phyloP scores from a whole-genome alignment of 768 basidiomycete species.

The Pulveroboletus frians region DNA sequence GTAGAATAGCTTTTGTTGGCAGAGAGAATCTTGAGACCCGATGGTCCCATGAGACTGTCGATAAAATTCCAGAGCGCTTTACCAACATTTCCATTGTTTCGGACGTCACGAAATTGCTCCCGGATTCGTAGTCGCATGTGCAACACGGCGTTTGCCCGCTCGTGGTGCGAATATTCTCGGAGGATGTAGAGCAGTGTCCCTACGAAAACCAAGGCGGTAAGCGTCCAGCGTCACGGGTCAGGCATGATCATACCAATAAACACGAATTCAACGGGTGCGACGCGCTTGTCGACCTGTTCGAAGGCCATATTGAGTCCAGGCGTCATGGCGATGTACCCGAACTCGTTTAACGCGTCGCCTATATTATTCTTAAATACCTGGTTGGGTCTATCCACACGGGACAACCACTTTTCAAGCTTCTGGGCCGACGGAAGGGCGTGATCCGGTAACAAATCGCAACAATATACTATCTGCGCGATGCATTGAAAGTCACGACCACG shows the following conservation, averaged over 20 bases:
- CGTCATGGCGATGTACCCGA: slow-evolving; percentile 49
- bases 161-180: slow-evolving; percentile 35
- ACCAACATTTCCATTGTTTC: slow-evolving; percentile 53
- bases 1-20: slow-evolving; percentile 10
- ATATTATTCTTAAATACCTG: slow-evolving; percentile 51
- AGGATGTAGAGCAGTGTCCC: slow-evolving; percentile 64
- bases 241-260: slow-evolving; percentile 56
- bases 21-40: slow-evolving; percentile 29
- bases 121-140: slow-evolving; percentile 55
- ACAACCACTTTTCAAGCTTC: slow-evolving; percentile 50
- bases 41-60: slow-evolving; percentile 35
- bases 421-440: slow-evolving; percentile 46
- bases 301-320: slow-evolving; percentile 44
- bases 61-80: slow-evolving; percentile 57
- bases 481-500: slow-evolving; percentile 77
- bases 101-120: slow-evolving; percentile 54
- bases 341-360: slow-evolving; percentile 45
- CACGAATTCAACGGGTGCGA: slow-evolving; percentile 74
- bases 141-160: slow-evolving; percentile 52
- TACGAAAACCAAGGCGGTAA: slow-evolving; percentile 22
- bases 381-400: slow-evolving; percentile 34
- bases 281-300: slow-evolving; percentile 46
- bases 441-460: slow-evolving; percentile 50
- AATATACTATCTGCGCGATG: slow-evolving; percentile 64
- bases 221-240: background rate